Evolutionary conservation across 1,139 yeast genomes (phyloP).

Genomic region (Hemisphaericaspora lyxosophila): DNA sequence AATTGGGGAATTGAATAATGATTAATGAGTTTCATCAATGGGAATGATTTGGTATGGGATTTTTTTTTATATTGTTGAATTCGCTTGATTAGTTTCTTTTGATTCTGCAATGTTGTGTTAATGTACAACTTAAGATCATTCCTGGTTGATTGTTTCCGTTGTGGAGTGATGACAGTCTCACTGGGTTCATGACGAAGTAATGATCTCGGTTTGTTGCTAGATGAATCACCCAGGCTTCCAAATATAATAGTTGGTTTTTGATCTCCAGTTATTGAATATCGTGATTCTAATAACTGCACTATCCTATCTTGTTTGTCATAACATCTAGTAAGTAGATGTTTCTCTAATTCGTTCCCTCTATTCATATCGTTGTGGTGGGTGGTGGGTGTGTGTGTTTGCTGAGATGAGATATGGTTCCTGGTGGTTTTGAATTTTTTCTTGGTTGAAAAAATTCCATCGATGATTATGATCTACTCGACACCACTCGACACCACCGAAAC

Average conservation of each 20-base stretch:
- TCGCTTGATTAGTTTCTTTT: constrained; percentile 35
- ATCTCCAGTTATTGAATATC: constrained; percentile 58
- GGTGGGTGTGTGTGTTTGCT: constrained; percentile 4
- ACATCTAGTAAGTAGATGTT: constrained; percentile 50
- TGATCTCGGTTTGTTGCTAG: constrained; percentile 18
- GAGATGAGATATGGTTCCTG: background rate
- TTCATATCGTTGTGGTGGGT: constrained; percentile 23
- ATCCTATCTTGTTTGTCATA: constrained; percentile 42
- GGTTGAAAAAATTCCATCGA: background rate
- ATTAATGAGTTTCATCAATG: constrained; percentile 28
- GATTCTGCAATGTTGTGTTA: constrained; percentile 34
- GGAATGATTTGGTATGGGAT: constrained; percentile 20
- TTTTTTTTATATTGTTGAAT: constrained; percentile 28
- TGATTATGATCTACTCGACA: too few relatives aligned
- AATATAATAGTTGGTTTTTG: constrained; percentile 60
- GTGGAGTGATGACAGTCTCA: constrained; percentile 11
- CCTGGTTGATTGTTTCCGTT: constrained; percentile 36
- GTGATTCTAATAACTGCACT: constrained; percentile 48
- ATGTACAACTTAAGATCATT: constrained; percentile 47
- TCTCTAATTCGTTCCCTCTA: constrained; percentile 48
- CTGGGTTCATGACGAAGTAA: constrained; percentile 17
- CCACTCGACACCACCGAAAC: background rate
- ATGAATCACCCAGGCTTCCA: constrained; percentile 12
- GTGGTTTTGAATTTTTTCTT: background rate
- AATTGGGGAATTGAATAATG: constrained; percentile 48